phyloP scores from a whole-genome alignment of 2,329 filamentous ascomycete species.

The Colletotrichum kahawae region DNA sequence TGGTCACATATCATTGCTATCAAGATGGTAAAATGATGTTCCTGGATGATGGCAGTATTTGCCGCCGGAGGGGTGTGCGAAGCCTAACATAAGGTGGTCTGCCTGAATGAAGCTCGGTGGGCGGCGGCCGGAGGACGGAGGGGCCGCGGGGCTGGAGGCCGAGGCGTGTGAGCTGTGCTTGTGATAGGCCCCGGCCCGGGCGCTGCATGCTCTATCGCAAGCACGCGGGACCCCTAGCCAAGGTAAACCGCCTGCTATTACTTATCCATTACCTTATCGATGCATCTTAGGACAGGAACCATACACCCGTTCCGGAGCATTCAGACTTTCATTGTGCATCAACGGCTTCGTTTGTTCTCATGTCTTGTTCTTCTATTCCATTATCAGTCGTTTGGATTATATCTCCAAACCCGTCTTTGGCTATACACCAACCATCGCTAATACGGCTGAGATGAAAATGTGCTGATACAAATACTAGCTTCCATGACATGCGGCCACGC shows the following conservation, averaged over 20 bases:
- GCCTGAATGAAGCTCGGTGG: not conserved
- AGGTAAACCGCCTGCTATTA: not conserved
- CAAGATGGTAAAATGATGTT: not conserved
- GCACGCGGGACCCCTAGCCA: not conserved
- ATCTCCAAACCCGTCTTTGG: not conserved
- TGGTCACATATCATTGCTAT: not conserved
- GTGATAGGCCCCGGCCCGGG: not conserved
- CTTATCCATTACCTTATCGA: not conserved
- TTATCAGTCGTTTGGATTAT: not conserved
- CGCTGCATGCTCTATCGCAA: not conserved
- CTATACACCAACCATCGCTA: not conserved
- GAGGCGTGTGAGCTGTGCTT: not conserved
- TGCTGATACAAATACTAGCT: not conserved
- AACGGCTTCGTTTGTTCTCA: not conserved
- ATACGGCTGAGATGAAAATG: not conserved
- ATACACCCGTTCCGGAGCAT: not conserved
- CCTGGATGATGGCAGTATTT: not conserved
- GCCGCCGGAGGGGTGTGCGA: not conserved
- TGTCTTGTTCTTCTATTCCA: not conserved
- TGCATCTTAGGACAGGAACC: not conserved
- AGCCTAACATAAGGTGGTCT: not conserved
- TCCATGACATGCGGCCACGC: not conserved
- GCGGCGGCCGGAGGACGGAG: not conserved
- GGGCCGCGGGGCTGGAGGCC: not conserved
- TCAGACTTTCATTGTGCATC: not conserved